These are phyloP conservation scores for Paracamarosporium sp. DNA, from an alignment of 2,329 filamentous ascomycete genomes.

Conservation along the genomic window DNA sequence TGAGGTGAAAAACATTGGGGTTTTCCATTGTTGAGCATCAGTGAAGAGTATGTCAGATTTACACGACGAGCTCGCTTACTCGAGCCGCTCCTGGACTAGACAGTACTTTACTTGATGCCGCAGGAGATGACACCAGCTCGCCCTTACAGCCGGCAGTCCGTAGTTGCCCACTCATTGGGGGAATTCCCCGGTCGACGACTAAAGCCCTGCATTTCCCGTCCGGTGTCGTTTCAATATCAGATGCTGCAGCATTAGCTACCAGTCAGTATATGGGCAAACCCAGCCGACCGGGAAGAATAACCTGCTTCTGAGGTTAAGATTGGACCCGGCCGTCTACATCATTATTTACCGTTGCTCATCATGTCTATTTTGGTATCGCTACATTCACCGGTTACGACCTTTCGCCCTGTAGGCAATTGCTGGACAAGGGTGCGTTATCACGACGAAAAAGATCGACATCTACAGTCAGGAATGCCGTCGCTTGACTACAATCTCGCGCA, in stretches of 20 bases:
- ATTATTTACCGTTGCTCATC: not conserved
- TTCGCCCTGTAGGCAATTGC: not conserved
- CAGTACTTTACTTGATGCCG: constrained; percentile 1
- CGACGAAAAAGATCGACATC: not conserved
- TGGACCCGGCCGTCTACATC: not conserved
- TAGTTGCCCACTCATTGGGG: constrained; percentile 2
- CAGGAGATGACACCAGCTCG: constrained; percentile 6
- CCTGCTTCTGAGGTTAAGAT: not conserved
- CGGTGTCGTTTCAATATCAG: constrained; percentile 4
- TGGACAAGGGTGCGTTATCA: not conserved
- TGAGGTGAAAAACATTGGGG: not conserved
- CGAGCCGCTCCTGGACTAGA: not conserved
- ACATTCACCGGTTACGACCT: not conserved
- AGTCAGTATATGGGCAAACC: not conserved
- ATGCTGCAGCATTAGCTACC: constrained; percentile 1
- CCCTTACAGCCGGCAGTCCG: not conserved
- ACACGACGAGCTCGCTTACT: constrained; percentile 5
- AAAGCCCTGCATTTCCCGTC: constrained; percentile 1
- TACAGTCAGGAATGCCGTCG: not conserved
- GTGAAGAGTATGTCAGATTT: not conserved
- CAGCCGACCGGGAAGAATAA: not conserved
- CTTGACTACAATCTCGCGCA: not conserved
- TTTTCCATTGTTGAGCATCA: not conserved
- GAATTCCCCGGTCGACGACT: not conserved
- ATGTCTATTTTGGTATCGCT: not conserved